Evolutionary conservation across 208 protist genomes (phyloP).

Genomic region (Trypanosoma avium): DNA sequence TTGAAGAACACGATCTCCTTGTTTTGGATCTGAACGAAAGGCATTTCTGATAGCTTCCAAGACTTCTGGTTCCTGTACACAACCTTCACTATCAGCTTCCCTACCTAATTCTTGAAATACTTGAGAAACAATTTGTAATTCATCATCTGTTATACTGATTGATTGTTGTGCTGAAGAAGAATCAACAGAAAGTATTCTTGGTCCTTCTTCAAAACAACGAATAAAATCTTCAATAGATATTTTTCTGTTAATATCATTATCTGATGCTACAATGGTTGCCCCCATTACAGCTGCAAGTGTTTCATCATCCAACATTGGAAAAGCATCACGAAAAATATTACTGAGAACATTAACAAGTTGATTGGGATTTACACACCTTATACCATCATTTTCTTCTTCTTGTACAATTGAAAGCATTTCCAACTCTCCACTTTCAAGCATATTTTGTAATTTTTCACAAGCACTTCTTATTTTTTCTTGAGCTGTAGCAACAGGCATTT

Average conservation of each 20-base stretch:
- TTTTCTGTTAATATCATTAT: conserved; percentile 35
- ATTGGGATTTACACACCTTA: conserved; percentile 48
- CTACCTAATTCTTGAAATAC: conserved; percentile 43
- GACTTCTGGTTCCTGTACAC: conserved; percentile 40
- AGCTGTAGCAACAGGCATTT: conserved; percentile 56
- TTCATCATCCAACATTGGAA: conserved; percentile 66
- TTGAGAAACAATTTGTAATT: conserved; percentile 44
- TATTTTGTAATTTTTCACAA: conserved; percentile 49
- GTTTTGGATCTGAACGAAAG: conserved; percentile 35
- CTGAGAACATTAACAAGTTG: conserved; percentile 55
- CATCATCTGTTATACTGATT: conserved; percentile 27
- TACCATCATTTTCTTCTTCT: conserved; percentile 38
- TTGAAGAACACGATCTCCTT: conserved; percentile 48
- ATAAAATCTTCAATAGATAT: conserved; percentile 74
- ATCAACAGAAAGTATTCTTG: conserved; percentile 29
- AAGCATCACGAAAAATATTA: conserved; percentile 57
- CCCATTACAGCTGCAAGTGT: conserved; percentile 62
- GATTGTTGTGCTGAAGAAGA: neutral
- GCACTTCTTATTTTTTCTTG: conserved; percentile 48
- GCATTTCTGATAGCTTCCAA: conserved; percentile 31
- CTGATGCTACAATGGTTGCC: conserved; percentile 56
- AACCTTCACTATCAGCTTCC: conserved; percentile 32
- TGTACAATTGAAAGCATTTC: conserved; percentile 39
- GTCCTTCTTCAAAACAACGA: conserved; percentile 52
- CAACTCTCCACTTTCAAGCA: conserved; percentile 68